Evolutionary conservation across 1,284 basidiomycete species (phyloP).

Genomic region (Peniophora sp.): DNA sequence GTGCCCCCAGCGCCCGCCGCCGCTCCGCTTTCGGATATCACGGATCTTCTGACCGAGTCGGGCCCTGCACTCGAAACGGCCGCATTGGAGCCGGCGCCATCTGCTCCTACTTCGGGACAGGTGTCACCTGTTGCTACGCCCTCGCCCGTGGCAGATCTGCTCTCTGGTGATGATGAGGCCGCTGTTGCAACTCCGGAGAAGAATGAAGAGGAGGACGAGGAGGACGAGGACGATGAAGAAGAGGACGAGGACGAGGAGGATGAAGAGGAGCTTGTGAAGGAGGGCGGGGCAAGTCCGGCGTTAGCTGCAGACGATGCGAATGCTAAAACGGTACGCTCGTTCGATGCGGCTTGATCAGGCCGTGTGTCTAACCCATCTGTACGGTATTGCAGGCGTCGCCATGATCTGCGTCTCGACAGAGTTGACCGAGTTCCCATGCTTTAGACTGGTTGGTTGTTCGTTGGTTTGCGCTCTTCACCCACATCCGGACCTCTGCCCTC

Average conservation of each 20-base stretch:
- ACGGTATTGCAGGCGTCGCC: no score
- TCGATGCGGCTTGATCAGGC: no score
- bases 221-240: conserved; percentile 6
- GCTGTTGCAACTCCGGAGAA: conserved; percentile 49
- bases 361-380: no score
- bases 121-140: neutral
- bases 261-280: neutral
- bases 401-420: no score
- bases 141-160: conserved; percentile 1
- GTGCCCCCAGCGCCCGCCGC: conserved; percentile 7
- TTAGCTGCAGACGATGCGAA: no score
- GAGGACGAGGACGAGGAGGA: neutral
- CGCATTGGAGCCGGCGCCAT: conserved; percentile 23
- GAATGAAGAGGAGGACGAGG: conserved; percentile 27
- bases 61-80: conserved; percentile 25
- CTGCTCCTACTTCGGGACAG: conserved; percentile 1
- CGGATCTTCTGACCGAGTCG: conserved; percentile 39
- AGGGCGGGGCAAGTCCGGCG: no score
- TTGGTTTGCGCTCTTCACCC: no score
- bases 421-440: no score
- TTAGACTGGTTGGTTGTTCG: no score
- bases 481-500: no score
- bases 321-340: no score
- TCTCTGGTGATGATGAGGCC: conserved; percentile 8
- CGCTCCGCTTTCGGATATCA: conserved; percentile 20